Evolutionary conservation across 2,329 filamentous ascomycete genomes (phyloP), one percentile per base, ranked within the genome.

Genomic region (Cercospora nicotianae): DNA sequence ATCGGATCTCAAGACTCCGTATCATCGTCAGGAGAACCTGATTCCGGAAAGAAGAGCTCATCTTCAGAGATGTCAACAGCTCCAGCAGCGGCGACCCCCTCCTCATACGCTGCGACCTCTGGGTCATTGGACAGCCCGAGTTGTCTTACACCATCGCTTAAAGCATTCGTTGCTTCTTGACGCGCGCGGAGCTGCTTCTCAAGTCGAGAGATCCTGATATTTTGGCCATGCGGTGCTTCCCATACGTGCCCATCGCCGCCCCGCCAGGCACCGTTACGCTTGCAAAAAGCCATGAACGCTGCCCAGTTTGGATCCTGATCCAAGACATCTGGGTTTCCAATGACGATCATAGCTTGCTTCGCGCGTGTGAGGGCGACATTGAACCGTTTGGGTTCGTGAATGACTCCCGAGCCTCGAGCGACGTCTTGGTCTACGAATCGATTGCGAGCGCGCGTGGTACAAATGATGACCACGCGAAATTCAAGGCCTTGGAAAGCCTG

Each of bases 401-500:
- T 71, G 23, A 76, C 69, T 5, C 74, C 74, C 3, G 73, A 66
- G 3, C 74, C 74, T 23, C 63, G 65, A 9, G 72, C 70, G 13
- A 72, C 42, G 57, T 75, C 72, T 59, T 75, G 74, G 26, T 74
- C 70, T 31, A 76, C 64, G 64, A 74, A 75, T 7, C 74, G 66
- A 31, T 72, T 67, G 3, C 73, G 65, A n/a, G 73, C 74, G 12
- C 74, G 66, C 12, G 74, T 75, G 5, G 74, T 75, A 64, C 73
- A 75, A 2, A 75, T 31, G 28, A 75, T 75, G 20, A 75, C 72
- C 9, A 73, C 61, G 5, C 65, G 65, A 12, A 68, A 72, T 66
- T 75, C 74, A n/a, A 75, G 67, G 8, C 74, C 74, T 64, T 75
- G 74, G 45, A 74, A 75, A 10, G 74, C 74, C 55, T 59, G n/a